Base-by-base conservation (phyloP, 2,329 filamentous ascomycete species). In the Pyrenochaeta sp. region DNA sequence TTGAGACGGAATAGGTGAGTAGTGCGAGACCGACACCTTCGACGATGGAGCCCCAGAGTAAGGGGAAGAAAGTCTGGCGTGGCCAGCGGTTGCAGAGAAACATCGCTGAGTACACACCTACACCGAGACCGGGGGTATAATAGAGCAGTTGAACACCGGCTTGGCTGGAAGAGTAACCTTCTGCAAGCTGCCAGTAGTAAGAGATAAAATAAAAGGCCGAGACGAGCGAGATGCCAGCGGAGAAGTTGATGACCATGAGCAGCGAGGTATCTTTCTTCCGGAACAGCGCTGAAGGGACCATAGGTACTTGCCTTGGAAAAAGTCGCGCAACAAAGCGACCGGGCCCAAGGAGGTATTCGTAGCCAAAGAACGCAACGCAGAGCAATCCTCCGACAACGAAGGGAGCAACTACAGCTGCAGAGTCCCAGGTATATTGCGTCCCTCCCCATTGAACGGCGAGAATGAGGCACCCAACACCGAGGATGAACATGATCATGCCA, bases 201-300 rank as follows among this genome's bases (percentile, higher is more conserved):
- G 85, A 86, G 64, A 89, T 85, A 65, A 90, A 91, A 72, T 91
- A 91, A 62, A 90, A 85, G 0, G 88, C 84, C 12, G 83, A 79
- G 70, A 83, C 83, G 62, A 82, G 73, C 0, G 77, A 81, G 65
- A 86, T 83, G 3, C 88, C 88, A 0, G 84, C 84, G 3, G 83
- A 80, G 66, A 88, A 86, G 62, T 88, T 87, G 62, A 89, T 82
- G 56, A 84, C 83, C 59, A 86, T 84, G n/a, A 91, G 73, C n/a
- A 90, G 78, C 0, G 82, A 79, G 1, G 87, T 84, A 61, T 91
- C 87, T 34, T 83, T 81, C 53, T 84, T 81, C 2, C 77, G 74
- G 45, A 91, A 80, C 22, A 91, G 75, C 7, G 80, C 75, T 72
- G 87, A 88, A 0, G 88, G 87, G 13, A 91, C 81, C 88, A 91